These are phyloP conservation scores for Sarocladium brachiariae DNA, from an alignment of 2,329 filamentous ascomycete genomes.

Conservation along the genomic window DNA sequence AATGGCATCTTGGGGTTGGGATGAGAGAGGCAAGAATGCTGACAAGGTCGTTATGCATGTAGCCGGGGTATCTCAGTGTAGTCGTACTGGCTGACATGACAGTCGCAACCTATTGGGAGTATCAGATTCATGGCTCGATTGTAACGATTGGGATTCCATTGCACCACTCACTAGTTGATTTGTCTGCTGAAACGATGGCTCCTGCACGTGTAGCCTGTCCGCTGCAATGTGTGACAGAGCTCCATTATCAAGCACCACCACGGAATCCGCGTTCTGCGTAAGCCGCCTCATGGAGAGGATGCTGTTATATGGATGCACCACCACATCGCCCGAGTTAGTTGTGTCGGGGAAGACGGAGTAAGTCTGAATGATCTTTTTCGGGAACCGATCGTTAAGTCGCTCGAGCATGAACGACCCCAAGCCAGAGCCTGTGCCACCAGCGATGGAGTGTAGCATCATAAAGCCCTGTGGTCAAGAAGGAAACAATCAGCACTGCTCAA, in stretches of 20 bases:
- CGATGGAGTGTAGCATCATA: conserved; percentile 98
- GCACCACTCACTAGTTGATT: conserved; percentile 69
- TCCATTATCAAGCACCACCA: conserved; percentile 94
- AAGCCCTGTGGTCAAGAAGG: conserved; percentile 58
- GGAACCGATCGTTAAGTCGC: conserved; percentile 91
- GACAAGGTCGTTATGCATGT: conserved; percentile 99
- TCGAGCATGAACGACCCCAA: conserved; percentile 92
- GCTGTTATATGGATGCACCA: conserved; percentile 98
- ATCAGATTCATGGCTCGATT: neutral
- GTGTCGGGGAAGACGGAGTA: conserved; percentile 98
- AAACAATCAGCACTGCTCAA: neutral
- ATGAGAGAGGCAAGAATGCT: conserved; percentile 95
- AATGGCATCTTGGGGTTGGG: conserved; percentile 92
- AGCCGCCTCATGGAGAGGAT: conserved; percentile 83
- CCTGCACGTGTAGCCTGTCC: conserved; percentile 88
- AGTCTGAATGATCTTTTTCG: conserved; percentile 98
- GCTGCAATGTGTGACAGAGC: conserved; percentile 90
- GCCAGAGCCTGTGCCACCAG: conserved; percentile 93
- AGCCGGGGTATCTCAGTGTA: conserved; percentile 91
- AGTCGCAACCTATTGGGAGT: conserved; percentile 62
- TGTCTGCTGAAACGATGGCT: conserved; percentile 93
- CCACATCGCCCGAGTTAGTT: conserved; percentile 78
- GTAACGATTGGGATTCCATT: conserved; percentile 1
- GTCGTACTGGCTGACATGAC: conserved; percentile 99
- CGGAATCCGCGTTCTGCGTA: conserved; percentile 94